phyloP scores from a whole-genome alignment of 345 rosid genomes.

The Moricandia moricandioides region DNA sequence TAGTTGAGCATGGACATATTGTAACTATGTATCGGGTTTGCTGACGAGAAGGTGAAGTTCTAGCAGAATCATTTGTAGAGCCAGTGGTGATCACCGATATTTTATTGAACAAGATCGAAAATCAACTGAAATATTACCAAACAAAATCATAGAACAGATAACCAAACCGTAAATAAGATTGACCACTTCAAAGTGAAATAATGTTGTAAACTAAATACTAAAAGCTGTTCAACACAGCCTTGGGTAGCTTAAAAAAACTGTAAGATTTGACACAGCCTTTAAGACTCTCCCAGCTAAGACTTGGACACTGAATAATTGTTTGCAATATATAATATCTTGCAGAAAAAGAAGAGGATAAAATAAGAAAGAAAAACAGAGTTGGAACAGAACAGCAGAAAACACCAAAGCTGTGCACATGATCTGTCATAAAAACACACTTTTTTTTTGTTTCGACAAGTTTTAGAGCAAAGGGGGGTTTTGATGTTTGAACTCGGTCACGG shows the following conservation, averaged over 20 bases:
- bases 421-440: neutral
- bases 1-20: no score
- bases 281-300: conserved; percentile 3
- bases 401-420: conserved; percentile 35
- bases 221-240: no score
- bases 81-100: no score
- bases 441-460: conserved; percentile 30
- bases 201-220: no score
- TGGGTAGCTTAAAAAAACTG: neutral
- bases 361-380: conserved; percentile 6
- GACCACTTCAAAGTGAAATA: no score
- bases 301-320: neutral
- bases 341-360: neutral
- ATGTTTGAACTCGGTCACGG: neutral
- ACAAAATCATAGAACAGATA: no score
- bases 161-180: neutral
- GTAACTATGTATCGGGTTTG: no score
- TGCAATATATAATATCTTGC: neutral
- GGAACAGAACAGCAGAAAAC: conserved; percentile 25
- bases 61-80: no score
- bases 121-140: no score
- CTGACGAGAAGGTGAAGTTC: no score
- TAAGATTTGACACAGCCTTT: neutral
- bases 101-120: no score
- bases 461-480: conserved; percentile 1